phyloP scores from a whole-genome alignment of 176 grass and related monocot species.

The Oryza glumipatula region DNA sequence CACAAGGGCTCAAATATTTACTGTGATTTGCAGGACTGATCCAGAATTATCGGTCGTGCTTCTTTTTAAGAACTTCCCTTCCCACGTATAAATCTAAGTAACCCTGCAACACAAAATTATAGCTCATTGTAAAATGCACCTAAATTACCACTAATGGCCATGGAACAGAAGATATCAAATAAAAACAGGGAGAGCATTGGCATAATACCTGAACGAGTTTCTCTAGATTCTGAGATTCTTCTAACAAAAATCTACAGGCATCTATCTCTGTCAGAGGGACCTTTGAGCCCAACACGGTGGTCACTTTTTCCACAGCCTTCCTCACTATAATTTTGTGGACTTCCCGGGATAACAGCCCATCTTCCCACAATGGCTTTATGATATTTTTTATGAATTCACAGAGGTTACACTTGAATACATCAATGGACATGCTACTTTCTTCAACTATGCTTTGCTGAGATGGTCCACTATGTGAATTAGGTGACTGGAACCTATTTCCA shows the following conservation, averaged over 20 bases:
- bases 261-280: conserved; percentile 19
- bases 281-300: conserved; percentile 22
- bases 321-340: conserved; percentile 48
- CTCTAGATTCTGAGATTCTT: conserved; percentile 39
- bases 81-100: conserved; percentile 49
- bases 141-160: not conserved
- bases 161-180: not conserved
- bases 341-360: conserved; percentile 40
- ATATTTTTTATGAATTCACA: conserved; percentile 50
- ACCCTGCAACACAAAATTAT: conserved; percentile 21
- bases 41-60: not conserved
- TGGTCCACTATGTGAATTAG: conserved; percentile 42
- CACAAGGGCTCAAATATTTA: not conserved
- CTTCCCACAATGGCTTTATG: conserved; percentile 49
- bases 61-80: conserved; percentile 40
- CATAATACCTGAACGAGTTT: conserved; percentile 45
- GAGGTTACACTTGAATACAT: conserved; percentile 40
- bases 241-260: conserved; percentile 23
- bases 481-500: conserved; percentile 15
- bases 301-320: conserved; percentile 51
- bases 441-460: not conserved
- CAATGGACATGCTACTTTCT: conserved; percentile 13
- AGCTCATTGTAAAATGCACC: not conserved
- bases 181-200: not conserved
- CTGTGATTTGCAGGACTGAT: conserved; percentile 11